These are phyloP conservation scores for Vitis hybrid DNA, from an alignment of 177 flowering plant species.

Conservation along the genomic window DNA sequence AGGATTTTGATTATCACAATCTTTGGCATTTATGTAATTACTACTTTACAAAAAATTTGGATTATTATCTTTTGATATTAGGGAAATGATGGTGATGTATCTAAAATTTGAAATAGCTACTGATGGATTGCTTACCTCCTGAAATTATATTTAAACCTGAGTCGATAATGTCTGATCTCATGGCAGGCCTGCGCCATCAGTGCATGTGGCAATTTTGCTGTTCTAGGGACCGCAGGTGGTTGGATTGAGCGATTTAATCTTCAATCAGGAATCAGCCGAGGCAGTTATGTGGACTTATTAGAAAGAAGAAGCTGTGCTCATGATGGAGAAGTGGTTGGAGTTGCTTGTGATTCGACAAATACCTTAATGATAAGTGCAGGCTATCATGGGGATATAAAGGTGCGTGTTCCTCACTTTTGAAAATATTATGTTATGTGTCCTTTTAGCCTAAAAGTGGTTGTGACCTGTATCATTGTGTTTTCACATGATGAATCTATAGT, in stretches of 20 bases:
- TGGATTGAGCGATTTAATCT: constrained; percentile 97
- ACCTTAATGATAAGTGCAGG: constrained; percentile 89
- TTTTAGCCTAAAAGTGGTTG: neutral
- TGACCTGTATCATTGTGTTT: neutral
- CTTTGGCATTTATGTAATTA: neutral
- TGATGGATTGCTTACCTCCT: neutral
- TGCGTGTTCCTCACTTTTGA: constrained; percentile 13
- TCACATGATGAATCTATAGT: too few species aligned
- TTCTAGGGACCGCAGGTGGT: constrained; percentile 93
- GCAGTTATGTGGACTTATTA: constrained; percentile 66
- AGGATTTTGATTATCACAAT: neutral
- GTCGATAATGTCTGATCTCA: neutral
- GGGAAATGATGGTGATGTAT: neutral
- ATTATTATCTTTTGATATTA: too few species aligned
- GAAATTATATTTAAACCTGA: neutral
- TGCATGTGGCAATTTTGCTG: constrained; percentile 95
- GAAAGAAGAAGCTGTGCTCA: constrained; percentile 63
- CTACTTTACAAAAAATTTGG: too few species aligned
- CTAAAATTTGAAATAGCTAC: neutral
- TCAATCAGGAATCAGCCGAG: constrained; percentile 95
- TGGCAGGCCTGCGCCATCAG: constrained; percentile 84
- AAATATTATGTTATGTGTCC: neutral
- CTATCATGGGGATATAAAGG: constrained; percentile 93
- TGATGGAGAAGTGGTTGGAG: constrained; percentile 79
- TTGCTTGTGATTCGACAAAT: constrained; percentile 98